phyloP scores from a whole-genome alignment of 306 rosid genomes.

The Notholithocarpus densiflorus region DNA sequence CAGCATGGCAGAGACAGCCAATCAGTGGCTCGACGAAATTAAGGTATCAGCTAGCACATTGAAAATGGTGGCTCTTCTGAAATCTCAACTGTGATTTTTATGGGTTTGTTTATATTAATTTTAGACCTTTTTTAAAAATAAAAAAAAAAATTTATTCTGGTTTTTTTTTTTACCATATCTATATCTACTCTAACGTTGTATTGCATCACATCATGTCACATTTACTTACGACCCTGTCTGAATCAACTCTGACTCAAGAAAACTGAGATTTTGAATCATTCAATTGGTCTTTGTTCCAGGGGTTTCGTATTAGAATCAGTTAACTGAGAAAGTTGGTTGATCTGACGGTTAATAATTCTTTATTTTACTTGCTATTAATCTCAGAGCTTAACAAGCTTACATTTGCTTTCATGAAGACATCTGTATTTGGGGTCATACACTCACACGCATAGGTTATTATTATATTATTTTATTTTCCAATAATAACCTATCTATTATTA shows the following conservation, averaged over 20 bases:
- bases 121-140: too few relatives aligned
- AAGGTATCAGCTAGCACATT: conserved; percentile 64
- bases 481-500: too few relatives aligned
- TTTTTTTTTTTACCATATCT: not conserved
- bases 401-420: not conserved
- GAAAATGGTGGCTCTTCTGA: not conserved
- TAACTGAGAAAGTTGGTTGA: conserved; percentile 29
- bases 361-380: not conserved
- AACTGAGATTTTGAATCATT: not conserved
- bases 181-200: not conserved
- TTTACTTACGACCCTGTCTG: not conserved
- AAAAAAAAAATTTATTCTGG: too few relatives aligned
- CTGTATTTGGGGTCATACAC: too few relatives aligned
- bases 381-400: not conserved
- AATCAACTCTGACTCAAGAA: not conserved
- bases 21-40: conserved; percentile 83
- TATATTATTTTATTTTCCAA: too few relatives aligned
- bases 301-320: conserved; percentile 51
- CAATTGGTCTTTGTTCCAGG: not conserved
- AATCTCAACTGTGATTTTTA: not conserved
- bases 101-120: too few relatives aligned
- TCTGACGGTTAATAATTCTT: conserved; percentile 28
- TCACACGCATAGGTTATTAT: too few relatives aligned
- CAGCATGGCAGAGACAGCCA: conserved; percentile 67
- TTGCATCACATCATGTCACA: conserved; percentile 34